These are phyloP conservation scores for Aspergillus egyptiacus DNA, from an alignment of 495 filamentous ascomycete species.

Conservation along the genomic window DNA sequence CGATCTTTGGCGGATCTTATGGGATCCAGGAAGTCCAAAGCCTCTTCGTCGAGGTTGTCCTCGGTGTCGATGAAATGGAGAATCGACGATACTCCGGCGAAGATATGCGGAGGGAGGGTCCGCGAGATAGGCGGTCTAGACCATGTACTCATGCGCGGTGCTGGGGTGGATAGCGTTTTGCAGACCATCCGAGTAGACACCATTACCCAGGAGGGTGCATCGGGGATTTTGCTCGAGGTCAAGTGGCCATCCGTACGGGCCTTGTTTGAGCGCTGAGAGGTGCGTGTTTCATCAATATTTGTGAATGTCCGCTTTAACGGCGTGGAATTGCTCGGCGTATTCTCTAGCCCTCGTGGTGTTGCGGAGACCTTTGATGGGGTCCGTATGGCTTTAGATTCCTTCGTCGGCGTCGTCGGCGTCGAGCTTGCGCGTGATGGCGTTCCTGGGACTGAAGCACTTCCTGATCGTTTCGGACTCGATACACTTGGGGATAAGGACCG, in stretches of 20 bases:
- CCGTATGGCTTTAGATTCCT: constrained; percentile 14
- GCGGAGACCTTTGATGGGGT: constrained; percentile 29
- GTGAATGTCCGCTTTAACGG: constrained; percentile 34
- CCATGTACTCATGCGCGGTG: constrained; percentile 40
- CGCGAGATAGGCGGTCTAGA: constrained; percentile 42
- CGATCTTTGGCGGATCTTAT: constrained; percentile 25
- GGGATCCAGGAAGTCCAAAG: constrained; percentile 33
- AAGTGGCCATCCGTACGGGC: constrained; percentile 19
- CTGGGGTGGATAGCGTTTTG: constrained; percentile 52
- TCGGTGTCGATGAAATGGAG: constrained; percentile 37
- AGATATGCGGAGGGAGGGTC: constrained; percentile 56
- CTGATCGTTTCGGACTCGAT: constrained; percentile 26
- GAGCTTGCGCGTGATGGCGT: constrained; percentile 28
- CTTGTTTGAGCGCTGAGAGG: constrained; percentile 17
- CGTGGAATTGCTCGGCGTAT: constrained; percentile 39
- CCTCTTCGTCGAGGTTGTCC: constrained; percentile 34
- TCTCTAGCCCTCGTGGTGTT: constrained; percentile 31
- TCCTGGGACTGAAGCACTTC: constrained; percentile 25
- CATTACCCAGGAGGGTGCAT: constrained; percentile 61
- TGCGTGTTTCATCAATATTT: constrained; percentile 20
- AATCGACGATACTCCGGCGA: constrained; percentile 55
- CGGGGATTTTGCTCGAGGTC: constrained; percentile 31
- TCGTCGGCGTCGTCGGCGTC: constrained; percentile 30
- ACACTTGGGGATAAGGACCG: constrained; percentile 52
- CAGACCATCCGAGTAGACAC: constrained; percentile 60